These are phyloP conservation scores for Phytopythium mirpurense DNA, from an alignment of 352 stramenopile genomes.

Conservation along the genomic window DNA sequence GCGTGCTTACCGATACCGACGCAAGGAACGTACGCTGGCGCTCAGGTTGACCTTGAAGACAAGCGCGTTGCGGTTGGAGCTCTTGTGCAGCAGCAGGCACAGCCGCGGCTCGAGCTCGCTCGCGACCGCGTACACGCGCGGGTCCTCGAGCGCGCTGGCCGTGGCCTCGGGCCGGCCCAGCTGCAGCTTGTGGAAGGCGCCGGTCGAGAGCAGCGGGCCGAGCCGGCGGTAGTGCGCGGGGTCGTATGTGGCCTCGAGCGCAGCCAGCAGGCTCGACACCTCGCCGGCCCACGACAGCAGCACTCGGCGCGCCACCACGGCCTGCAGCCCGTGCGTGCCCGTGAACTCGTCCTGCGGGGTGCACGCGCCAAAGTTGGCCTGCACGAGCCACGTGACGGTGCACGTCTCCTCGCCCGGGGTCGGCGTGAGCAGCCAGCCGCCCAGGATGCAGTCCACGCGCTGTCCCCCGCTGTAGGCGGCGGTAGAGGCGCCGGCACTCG, in stretches of 20 bases:
- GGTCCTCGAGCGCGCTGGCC: slow-evolving; percentile 23
- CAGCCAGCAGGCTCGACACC: slow-evolving; percentile 32
- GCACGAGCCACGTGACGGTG: slow-evolving; percentile 74
- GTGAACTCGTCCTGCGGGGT: slow-evolving; percentile 50
- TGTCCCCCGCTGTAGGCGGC: neutral
- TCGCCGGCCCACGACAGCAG: slow-evolving; percentile 53
- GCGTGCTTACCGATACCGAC: too few species aligned
- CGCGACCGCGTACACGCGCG: slow-evolving; percentile 39
- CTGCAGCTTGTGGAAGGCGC: slow-evolving; percentile 37
- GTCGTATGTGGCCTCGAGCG: slow-evolving; percentile 44
- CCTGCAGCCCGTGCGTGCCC: slow-evolving; percentile 24
- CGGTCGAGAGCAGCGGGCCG: slow-evolving; percentile 35
- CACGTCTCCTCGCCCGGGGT: slow-evolving; percentile 55
- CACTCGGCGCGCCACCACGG: slow-evolving; percentile 28
- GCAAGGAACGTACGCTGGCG: slow-evolving; percentile 8
- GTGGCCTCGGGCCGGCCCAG: slow-evolving; percentile 27
- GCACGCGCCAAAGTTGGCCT: slow-evolving; percentile 68
- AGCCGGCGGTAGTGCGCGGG: slow-evolving; percentile 45
- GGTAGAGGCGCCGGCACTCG: too few species aligned
- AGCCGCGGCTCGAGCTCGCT: slow-evolving; percentile 40
- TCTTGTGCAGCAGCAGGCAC: slow-evolving; percentile 58
- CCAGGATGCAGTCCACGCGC: slow-evolving; percentile 61
- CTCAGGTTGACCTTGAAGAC: slow-evolving; percentile 39
- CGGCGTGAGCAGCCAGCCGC: slow-evolving; percentile 60
- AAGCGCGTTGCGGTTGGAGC: slow-evolving; percentile 49